phyloP scores from a whole-genome alignment of 2,329 filamentous ascomycete species.

The Diplodia seriata region DNA sequence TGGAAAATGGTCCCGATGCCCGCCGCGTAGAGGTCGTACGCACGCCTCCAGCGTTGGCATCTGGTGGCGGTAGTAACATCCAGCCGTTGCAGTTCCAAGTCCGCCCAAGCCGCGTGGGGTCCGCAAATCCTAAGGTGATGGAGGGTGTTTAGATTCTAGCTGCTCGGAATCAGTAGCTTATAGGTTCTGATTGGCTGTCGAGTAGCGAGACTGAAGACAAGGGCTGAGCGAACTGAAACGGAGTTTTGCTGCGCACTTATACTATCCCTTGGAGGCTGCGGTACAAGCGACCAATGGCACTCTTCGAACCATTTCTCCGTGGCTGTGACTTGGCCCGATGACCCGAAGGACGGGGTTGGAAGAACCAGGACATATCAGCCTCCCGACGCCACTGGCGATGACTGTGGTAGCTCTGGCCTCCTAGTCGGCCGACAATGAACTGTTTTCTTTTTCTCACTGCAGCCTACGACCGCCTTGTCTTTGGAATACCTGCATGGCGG shows the following conservation, averaged over 20 bases:
- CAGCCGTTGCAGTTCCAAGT: background rate
- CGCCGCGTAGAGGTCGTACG: background rate
- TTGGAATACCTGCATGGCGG: background rate
- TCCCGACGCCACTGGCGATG: slow-evolving; percentile 9
- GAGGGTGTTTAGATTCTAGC: slow-evolving; percentile 12
- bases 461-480: slow-evolving; percentile 3
- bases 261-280: slow-evolving; percentile 4
- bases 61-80: slow-evolving; percentile 13
- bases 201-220: slow-evolving; percentile 1
- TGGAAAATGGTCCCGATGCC: slow-evolving; percentile 15
- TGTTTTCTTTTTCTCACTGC: background rate
- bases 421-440: slow-evolving; percentile 1
- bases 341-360: background rate
- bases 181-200: slow-evolving; percentile 5
- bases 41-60: slow-evolving; percentile 1
- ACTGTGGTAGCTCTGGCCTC: slow-evolving; percentile 4
- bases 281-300: slow-evolving; percentile 4
- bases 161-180: background rate
- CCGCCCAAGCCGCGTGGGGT: slow-evolving; percentile 20
- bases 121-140: background rate
- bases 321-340: slow-evolving; percentile 18
- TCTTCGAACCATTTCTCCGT: background rate
- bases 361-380: background rate
- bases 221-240: background rate
- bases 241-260: slow-evolving; percentile 15